Base-by-base conservation (phyloP, 2,329 filamentous ascomycete species). In the Aspergillus flavus region DNA sequence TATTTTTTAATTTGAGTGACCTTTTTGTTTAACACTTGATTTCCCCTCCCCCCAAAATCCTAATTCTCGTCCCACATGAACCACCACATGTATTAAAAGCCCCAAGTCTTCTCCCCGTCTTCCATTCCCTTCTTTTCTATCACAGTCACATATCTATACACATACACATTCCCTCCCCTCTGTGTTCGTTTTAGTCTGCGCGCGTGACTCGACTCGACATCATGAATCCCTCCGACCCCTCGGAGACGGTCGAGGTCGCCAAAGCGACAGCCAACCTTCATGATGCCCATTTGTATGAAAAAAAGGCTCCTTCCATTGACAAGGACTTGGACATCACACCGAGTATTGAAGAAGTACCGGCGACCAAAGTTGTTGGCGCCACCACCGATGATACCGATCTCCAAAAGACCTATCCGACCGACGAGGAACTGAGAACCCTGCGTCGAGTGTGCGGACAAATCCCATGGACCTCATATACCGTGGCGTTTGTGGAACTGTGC, bases 401-500 rank as follows among this genome's bases (percentile, higher is more conserved):
- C 9, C 28, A n/a, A 21, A 52, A 55, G 52, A 14, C 28, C 58
- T 45, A 56, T 30, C 77, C 79, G 7, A 78, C 71, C 2, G 68
- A 71, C 0, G 76, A 78, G 39, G 78, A 80, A 36, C 32, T 79
- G 39, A 45, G 50, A 6, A 73, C 66, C 6, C 69, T 80, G 23
- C 77, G 77, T 32, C 74, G 78, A 43, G 72, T 80, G 2, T 61
- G 75, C 1, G 76, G 71, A 12, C 63, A 66, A 2, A 86, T 93
- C 64, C 87, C 88, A 56, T 88, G 85, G 84, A 80, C 83, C 60
- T 85, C 89, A 62, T 93, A 87, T 78, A 88, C 87, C 30, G 86
- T 93, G 63, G 89, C 89, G 55, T 87, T 92, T 65, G 86, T 91
- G 63, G 91, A 93, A 78, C 80, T 92, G 61, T 91, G 88, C 79